Conservation (phyloP, 2,329 filamentous ascomycete species). For the Capronia epimyces region DNA sequence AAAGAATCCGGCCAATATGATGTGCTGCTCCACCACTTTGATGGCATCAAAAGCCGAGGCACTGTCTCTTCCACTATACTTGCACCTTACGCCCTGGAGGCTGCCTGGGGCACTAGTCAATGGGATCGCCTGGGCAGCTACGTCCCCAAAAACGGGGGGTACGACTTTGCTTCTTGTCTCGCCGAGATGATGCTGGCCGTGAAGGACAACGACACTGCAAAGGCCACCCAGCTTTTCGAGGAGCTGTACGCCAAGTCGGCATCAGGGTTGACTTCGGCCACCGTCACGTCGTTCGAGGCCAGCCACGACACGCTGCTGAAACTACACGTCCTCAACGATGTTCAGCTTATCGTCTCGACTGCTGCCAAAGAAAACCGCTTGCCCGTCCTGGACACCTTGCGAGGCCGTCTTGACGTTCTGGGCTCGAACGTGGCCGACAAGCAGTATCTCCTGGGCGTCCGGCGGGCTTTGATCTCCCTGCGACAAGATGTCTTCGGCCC, state of each 20-base stretch:
- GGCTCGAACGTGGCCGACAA: slow-evolving; percentile 89
- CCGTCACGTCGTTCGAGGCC: slow-evolving; percentile 73
- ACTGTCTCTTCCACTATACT: slow-evolving; percentile 50
- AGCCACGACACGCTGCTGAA: slow-evolving; percentile 81
- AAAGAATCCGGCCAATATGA: slow-evolving; percentile 95
- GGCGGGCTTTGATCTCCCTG: slow-evolving; percentile 80
- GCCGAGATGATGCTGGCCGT: slow-evolving; percentile 62
- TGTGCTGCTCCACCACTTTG: slow-evolving; percentile 78
- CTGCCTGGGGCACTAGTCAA: slow-evolving; percentile 81
- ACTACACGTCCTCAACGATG: slow-evolving; percentile 79
- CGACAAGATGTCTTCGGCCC: slow-evolving; percentile 57
- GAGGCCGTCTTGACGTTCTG: slow-evolving; percentile 77
- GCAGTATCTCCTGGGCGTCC: slow-evolving; percentile 81
- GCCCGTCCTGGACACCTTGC: slow-evolving; percentile 52
- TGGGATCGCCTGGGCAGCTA: slow-evolving; percentile 72
- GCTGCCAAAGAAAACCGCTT: slow-evolving; percentile 41
- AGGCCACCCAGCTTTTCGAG: slow-evolving; percentile 56
- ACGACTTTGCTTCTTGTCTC: slow-evolving; percentile 78
- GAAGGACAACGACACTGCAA: slow-evolving; percentile 46
- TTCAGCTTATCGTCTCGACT: slow-evolving; percentile 59
- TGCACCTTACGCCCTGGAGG: slow-evolving; percentile 80
- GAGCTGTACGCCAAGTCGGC: slow-evolving; percentile 65
- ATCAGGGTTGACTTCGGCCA: slow-evolving; percentile 66
- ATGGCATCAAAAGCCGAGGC: slow-evolving; percentile 55
- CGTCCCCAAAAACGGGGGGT: slow-evolving; percentile 44